Evolutionary conservation across 768 basidiomycete species (phyloP), one percentile per base, ranked within the genome.

Genomic region (Suillus alpinus): DNA sequence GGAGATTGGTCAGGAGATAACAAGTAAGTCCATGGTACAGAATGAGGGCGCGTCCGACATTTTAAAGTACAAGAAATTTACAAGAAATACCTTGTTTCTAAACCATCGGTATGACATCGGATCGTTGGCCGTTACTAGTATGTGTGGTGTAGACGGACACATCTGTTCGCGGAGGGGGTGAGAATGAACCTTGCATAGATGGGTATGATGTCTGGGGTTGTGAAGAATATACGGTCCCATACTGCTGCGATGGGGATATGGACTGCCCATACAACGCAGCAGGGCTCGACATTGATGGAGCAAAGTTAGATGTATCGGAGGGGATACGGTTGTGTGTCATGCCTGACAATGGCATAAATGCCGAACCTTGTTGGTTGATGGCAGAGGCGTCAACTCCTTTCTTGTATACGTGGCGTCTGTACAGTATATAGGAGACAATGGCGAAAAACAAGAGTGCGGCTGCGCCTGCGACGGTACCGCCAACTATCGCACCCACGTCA

Each of bases 401-500:
- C 37, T 23, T 66, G 23, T 62, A 32, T 36, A 49, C 23, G 36
- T 34, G 51, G 2, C 53, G 63, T 37, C 18, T 67, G 49, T 60
- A 69, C 29, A 73, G n/a, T n/a, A 65, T 10, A 49, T 57, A 69
- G 6, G 62, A 49, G 3, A 55, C 65, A 10, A 64, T 2, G 18
- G 57, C 29, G 13, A 71, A 36, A 43, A 70, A 23, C 39, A 68
- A 26, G 12, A 73, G n/a, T 34, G n/a, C 66, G 4, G 41, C 51
- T 7, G 29, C 56, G 16, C 68, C 68, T 6, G 72, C 72, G 0
- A 71, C 50, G 20, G 60, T 57, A 3, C 68, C 70, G 0, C 70
- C 70, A 4, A 71, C 36, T 31, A 71, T 70, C 23, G 66, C 70
- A 34, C 68, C 65, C 8, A 66, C 13, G 41, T 69, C 56, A 9